These are phyloP conservation scores for Colletotrichum phormii DNA, from an alignment of 2,329 filamentous ascomycete genomes.

Conservation along the genomic window DNA sequence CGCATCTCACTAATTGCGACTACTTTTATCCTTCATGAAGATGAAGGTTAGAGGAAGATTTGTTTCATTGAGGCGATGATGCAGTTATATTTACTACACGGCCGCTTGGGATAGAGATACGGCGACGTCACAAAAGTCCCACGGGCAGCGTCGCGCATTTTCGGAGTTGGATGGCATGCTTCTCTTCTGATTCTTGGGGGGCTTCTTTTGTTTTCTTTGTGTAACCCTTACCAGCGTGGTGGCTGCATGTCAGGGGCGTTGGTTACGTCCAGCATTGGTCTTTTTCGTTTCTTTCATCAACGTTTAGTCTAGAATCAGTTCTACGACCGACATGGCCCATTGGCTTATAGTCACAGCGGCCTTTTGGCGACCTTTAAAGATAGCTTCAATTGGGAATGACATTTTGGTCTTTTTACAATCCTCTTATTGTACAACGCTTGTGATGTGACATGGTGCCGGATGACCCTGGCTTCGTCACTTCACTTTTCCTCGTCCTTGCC, in stretches of 20 bases:
- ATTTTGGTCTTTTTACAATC: conserved; percentile 12
- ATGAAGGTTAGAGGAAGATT: conserved; percentile 19
- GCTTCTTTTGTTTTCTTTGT: neutral
- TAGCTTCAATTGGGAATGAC: conserved; percentile 17
- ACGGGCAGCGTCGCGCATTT: conserved; percentile 17
- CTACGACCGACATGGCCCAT: neutral
- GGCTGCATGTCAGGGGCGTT: conserved; percentile 25
- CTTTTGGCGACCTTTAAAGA: neutral
- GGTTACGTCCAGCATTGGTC: neutral
- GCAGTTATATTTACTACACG: conserved; percentile 7
- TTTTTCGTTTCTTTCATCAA: neutral
- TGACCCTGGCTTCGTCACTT: neutral
- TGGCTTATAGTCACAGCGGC: neutral
- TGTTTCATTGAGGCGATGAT: conserved; percentile 5
- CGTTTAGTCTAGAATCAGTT: neutral
- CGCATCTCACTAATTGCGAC: conserved; percentile 64
- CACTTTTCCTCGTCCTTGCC: neutral
- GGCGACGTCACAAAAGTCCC: neutral
- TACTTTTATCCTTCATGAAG: neutral
- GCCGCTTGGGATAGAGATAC: conserved; percentile 21
- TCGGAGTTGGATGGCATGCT: conserved; percentile 18
- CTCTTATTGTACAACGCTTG: conserved; percentile 17
- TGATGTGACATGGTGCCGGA: neutral
- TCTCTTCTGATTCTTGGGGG: neutral
- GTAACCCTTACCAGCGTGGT: conserved; percentile 16